Evolutionary conservation across 352 stramenopile genomes (phyloP).

Genomic region (Phytophthora vignae): DNA sequence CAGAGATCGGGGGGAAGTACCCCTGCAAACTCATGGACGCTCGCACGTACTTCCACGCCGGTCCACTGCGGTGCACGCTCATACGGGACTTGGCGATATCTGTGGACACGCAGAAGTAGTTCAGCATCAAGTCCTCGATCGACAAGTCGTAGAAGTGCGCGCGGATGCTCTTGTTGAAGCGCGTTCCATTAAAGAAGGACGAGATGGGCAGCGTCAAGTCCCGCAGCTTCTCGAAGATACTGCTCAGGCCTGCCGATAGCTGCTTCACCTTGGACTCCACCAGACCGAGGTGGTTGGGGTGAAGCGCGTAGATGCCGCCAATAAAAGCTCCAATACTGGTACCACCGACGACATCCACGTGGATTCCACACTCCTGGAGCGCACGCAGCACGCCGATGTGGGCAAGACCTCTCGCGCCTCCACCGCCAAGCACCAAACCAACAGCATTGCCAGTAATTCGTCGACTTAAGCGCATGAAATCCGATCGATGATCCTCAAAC

Average conservation of each 20-base stretch:
- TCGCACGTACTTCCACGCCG: conserved; percentile 91
- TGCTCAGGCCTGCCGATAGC: conserved; percentile 74
- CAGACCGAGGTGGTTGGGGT: conserved; percentile 71
- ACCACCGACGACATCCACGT: conserved; percentile 94
- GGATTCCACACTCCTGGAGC: conserved; percentile 92
- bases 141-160: conserved; percentile 78
- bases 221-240: conserved; percentile 73
- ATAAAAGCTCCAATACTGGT: conserved; percentile 92
- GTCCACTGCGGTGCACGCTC: conserved; percentile 88
- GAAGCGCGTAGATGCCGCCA: conserved; percentile 79
- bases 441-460: conserved; percentile 93
- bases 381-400: conserved; percentile 95
- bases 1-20: conserved; percentile 91
- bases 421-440: conserved; percentile 94
- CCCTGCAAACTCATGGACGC: conserved; percentile 93
- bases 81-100: conserved; percentile 92
- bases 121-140: conserved; percentile 93
- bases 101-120: conserved; percentile 94
- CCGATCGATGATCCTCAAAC: conserved; percentile 73
- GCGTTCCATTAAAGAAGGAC: conserved; percentile 89
- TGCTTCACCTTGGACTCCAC: conserved; percentile 65
- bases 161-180: conserved; percentile 85
- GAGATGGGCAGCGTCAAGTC: conserved; percentile 91
- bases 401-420: conserved; percentile 92
- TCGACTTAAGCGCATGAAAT: conserved; percentile 90